Percentiles rank a stretch among this genome's conserved stretches.
Conservation (phyloP, 495 filamentous ascomycete species). For the Penicillium soppii region DNA sequence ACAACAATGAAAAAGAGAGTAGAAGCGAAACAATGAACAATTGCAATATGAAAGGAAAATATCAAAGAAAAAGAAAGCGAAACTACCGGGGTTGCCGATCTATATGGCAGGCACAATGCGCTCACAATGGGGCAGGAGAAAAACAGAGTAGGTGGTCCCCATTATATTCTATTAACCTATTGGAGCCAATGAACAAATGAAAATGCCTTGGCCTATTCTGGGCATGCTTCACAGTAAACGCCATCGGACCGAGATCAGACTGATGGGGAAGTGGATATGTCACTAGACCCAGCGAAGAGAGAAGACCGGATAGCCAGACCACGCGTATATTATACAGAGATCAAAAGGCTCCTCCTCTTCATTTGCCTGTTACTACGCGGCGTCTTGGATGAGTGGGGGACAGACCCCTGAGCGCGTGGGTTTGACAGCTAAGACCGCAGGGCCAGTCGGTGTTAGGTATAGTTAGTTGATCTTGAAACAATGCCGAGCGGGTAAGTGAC, state of each 20-base stretch:
- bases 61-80: constrained; percentile 16
- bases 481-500: constrained; percentile 13
- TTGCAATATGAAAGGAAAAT: constrained; percentile 8
- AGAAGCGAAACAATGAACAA: background rate
- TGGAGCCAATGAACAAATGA: background rate
- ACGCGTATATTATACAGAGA: background rate
- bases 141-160: background rate
- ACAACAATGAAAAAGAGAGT: constrained; percentile 2
- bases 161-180: constrained; percentile 1
- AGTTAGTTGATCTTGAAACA: constrained; percentile 21
- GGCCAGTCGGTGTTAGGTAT: background rate
- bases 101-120: constrained; percentile 14
- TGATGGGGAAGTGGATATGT: background rate
- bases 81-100: constrained; percentile 11
- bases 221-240: constrained; percentile 5
- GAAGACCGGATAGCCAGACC: background rate
- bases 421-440: constrained; percentile 8
- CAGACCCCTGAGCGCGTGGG: constrained; percentile 12
- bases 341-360: background rate
- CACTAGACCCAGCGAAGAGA: background rate
- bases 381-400: constrained; percentile 13
- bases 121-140: background rate
- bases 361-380: constrained; percentile 23
- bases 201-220: constrained; percentile 3
- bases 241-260: background rate